Base-by-base conservation (phyloP, 108 stramenopile genomes). In the Conticribra weissflogii region DNA sequence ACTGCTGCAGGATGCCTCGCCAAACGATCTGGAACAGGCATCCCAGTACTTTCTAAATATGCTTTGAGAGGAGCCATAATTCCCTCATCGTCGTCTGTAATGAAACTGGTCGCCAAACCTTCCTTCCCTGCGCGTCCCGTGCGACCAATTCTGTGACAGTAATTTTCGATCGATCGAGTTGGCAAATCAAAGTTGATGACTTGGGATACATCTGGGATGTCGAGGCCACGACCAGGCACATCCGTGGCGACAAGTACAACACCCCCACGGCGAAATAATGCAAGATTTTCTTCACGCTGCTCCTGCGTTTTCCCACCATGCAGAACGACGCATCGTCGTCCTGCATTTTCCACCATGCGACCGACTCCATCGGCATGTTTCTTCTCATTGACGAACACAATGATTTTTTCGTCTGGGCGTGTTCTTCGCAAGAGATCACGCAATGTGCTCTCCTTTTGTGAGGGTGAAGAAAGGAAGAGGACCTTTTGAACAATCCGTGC, bases 331-430 rank as follows among this genome's bases (percentile, higher is more conserved):
- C 82, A 83, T 47, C 76, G 71, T 15, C 86, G 76, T 17, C 92
- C 96, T 16, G 79, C 51, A 17, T 83, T 82, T 63, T 96, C 90
- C 19, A 93, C 88, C 64, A 85, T 79, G 27, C 89, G 79, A 51
- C 87, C 89, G 21, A 96, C 86, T 59, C 85, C 83, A 49, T 96
- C 90, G 33, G 89, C 85, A 68, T 91, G 82, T 66, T 93, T 95
- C 89, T 99, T 97, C 64, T 96, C 91, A 76, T 99, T 98, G 53
- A 98, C 97, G 84, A 99, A 99, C 22, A 99, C 96, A 51, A 99
- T 95, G 46, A 95, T 77, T 85, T 97, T 95, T 29, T 96, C 93
- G 29, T 79, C 47, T 2, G 65, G 59, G 28, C 70, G 74, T 22
- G 69, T 59, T 7, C 72, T 72, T 36, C 78, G 74, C 29, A 85